A percentile compares a stretch with the other conserved stretches of the same genome.
These are phyloP conservation scores for Monosporascus cannonballus DNA, from an alignment of 2,329 filamentous ascomycete species.

Conservation along the genomic window DNA sequence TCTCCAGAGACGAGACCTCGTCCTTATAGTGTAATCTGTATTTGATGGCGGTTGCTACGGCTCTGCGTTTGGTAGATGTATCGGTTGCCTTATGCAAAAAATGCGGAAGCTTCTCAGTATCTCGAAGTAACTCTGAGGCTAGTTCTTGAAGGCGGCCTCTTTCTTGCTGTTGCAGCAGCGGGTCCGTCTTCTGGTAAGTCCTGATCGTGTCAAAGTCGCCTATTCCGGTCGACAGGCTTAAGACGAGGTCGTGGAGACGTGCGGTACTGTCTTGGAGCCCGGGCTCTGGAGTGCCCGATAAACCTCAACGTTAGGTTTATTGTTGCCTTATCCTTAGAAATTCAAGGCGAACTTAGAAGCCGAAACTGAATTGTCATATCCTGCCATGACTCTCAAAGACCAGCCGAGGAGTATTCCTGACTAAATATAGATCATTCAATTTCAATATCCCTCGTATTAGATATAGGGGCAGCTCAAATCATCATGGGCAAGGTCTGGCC, in stretches of 20 bases:
- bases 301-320: not conserved
- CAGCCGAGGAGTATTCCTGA: too few species aligned
- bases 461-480: too few species aligned
- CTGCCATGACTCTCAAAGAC: too few species aligned
- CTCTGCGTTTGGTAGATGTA: not conserved
- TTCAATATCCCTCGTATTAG: too few species aligned
- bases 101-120: constrained; percentile 1
- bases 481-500: too few species aligned
- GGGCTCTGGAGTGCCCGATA: constrained; percentile 1
- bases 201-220: constrained; percentile 1
- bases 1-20: not conserved
- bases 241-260: not conserved
- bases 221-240: not conserved
- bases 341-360: too few species aligned
- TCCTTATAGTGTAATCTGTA: constrained; percentile 3
- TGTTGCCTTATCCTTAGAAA: too few species aligned
- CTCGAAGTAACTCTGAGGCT: constrained; percentile 1
- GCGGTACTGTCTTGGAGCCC: not conserved
- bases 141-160: constrained; percentile 4
- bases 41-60: not conserved
- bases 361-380: too few species aligned
- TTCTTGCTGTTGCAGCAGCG: not conserved
- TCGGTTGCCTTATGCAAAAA: constrained; percentile 1
- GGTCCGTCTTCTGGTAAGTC: not conserved
- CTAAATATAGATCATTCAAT: too few species aligned